Evolutionary conservation across 208 protist genomes (phyloP), one percentile per base, ranked within the genome.

Genomic region (Trypanosoma mega): DNA sequence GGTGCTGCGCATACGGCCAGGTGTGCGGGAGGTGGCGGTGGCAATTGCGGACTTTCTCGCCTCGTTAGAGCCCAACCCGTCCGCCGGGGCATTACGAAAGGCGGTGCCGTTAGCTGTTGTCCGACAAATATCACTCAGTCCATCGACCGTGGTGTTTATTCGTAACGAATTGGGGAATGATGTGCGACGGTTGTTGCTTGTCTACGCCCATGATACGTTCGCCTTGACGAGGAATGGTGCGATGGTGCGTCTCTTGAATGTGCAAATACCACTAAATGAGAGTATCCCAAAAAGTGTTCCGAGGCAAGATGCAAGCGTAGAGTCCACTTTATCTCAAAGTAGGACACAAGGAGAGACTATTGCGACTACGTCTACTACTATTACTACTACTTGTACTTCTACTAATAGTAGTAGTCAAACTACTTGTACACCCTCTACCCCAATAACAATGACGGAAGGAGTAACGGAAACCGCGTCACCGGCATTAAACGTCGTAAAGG

Each of bases 111-210:
- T 64, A 24, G 37, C 49, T 18, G 43, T 54, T 37, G 47, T 63
- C 14, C 39, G 56, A 5, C 65, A 56, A 14, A 53, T 64, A 57
- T 60, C 65, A 7, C 51, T 72, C 1, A 60, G 39, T 29, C 55
- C 33, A 39, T 8, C 50, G 12, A 41, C 48, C 20, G 34, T n/a
- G 26, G 11, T 39, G 8, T 63, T 72, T 62, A 60, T 59, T 54
- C 50, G 57, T 20, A 18, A 63, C 50, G 54, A 70, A 21, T 39
- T 70, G 26, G 29, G 18, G 11, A 62, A 62, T 31, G 63, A 70
- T 39, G 29, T 70, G 5, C 53, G 30, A 24, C 47, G 63, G 12
- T 37, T 70, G 16, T 36, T 70, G 1, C 47, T 63, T 29, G 49
- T 72, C 1, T 72, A 60, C 41, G 33, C 31, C 6, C 27, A 45